These are phyloP conservation scores for Fimicolochytrium jonesii DNA, from an alignment of 192 early-diverging fungal genomes.

Conservation along the genomic window DNA sequence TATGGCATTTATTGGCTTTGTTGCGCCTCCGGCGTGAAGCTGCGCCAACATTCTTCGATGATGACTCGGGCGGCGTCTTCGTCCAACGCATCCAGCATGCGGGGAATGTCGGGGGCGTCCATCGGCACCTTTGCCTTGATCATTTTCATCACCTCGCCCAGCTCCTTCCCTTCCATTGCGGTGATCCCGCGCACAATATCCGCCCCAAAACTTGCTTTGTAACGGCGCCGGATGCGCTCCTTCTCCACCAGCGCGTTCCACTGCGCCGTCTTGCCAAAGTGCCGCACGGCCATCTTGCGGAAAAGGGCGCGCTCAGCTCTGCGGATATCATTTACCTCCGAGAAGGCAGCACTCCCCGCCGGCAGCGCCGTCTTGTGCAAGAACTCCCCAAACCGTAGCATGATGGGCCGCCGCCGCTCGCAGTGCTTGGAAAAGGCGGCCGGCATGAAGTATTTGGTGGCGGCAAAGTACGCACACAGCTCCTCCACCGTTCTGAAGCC, in stretches of 20 bases:
- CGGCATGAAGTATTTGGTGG: background rate
- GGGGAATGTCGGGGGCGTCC: background rate
- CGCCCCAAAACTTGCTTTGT: background rate
- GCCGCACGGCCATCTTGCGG: background rate
- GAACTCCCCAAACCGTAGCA: background rate
- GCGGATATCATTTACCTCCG: background rate
- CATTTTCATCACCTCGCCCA: background rate
- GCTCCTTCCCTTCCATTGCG: background rate
- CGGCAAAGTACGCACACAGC: background rate
- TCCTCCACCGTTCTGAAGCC: background rate
- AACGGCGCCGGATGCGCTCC: background rate
- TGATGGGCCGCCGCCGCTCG: background rate
- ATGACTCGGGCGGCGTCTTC: background rate
- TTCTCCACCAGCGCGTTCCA: slow-evolving; percentile 2
- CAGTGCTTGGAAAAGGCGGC: background rate
- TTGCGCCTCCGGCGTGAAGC: background rate
- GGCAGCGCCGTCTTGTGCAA: background rate
- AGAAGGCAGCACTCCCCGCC: background rate
- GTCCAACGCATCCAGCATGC: background rate
- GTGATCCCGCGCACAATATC: background rate
- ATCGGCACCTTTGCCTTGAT: background rate
- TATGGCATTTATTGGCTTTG: no score
- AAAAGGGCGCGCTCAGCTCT: background rate
- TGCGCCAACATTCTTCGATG: background rate
- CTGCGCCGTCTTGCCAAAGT: slow-evolving; percentile 1